Evolutionary conservation across 768 basidiomycete genomes (phyloP), one percentile per base, ranked within the genome.

Genomic region (Pleurotus eryngii): DNA sequence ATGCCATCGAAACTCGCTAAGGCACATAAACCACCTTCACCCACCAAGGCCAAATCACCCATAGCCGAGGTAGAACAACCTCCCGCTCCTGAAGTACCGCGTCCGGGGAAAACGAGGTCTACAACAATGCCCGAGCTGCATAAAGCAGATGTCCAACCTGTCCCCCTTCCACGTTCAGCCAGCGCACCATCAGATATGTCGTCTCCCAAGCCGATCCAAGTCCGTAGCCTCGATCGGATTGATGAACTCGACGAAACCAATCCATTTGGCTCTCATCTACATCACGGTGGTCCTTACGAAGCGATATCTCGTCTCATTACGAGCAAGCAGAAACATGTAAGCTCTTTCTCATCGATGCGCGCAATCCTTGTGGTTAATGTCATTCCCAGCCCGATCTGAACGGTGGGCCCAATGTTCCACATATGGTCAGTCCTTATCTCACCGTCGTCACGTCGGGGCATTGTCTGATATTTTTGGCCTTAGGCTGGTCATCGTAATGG

Each of bases 221-320:
- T 53, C 9, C 67, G 61, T 49, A 75, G 75, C 56, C 76, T 91
- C 51, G 90, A 91, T 71, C 77, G 78, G 27, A 86, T 92, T 59
- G 90, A 92, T 65, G 87, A 90, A 68, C 70, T 92, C 35, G 90
- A 92, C 67, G 87, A 89, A 66, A 81, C 83, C 5, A 87, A 84
- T 67, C 88, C 89, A 1, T 76, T 84, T 57, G 89, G 89, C 3
- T 59, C 77, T 6, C 69, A 76, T 15, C 71, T 86, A 60, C 90
- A 91, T 65, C 88, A 91, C 62, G 75, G 74, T 30, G 85, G 89
- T 0, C 89, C 88, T n/a, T 92, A 91, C 63, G 87, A 92, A 65
- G 87, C 80, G 2, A 76, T 81, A 54, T 39, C 51, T 42, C 51
- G 51, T 24, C 40, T 66, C 67, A 39, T 73, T 67, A 45, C 63